phyloP scores from a whole-genome alignment of 169 alveolate genomes.

The Eimeria falciformis region DNA sequence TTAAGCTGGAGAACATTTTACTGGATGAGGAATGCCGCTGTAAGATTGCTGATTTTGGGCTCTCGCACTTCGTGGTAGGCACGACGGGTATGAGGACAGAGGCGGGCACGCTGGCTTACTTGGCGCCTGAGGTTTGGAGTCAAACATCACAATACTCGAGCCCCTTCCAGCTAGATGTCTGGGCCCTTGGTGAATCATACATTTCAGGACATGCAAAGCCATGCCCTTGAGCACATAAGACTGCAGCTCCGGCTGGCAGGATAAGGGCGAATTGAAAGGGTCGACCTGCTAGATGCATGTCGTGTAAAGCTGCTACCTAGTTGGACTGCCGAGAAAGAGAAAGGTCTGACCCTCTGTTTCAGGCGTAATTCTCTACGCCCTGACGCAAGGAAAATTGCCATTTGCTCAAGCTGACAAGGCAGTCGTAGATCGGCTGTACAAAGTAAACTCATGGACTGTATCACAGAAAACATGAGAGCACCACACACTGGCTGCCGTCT shows the following conservation, averaged over 20 bases:
- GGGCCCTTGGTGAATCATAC: slow-evolving; percentile 81
- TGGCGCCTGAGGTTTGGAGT: slow-evolving; percentile 85
- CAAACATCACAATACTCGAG: slow-evolving; percentile 80
- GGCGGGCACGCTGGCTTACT: slow-evolving; percentile 84
- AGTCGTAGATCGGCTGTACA: slow-evolving; percentile 51
- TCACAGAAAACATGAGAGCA: too few species aligned
- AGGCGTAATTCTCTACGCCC: slow-evolving; percentile 77
- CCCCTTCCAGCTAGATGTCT: slow-evolving; percentile 83
- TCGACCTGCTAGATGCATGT: too few species aligned
- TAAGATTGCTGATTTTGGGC: slow-evolving; percentile 93
- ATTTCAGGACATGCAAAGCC: slow-evolving; percentile 36
- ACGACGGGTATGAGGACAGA: slow-evolving; percentile 82
- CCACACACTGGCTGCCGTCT: too few species aligned
- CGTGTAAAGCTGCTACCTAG: too few species aligned
- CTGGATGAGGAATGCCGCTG: slow-evolving; percentile 87
- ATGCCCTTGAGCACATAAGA: slow-evolving; percentile 70
- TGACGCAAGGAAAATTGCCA: slow-evolving; percentile 75
- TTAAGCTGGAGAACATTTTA: slow-evolving; percentile 92
- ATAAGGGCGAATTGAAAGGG: background rate
- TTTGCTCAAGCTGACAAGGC: slow-evolving; percentile 70
- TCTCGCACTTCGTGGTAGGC: slow-evolving; percentile 80
- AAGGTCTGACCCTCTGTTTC: background rate
- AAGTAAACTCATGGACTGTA: slow-evolving; percentile 8
- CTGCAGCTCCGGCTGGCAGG: slow-evolving; percentile 9
- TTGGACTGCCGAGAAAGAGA: too few species aligned